Base-by-base conservation (phyloP, 305 asterid species). In the Euphrasia arctica region DNA sequence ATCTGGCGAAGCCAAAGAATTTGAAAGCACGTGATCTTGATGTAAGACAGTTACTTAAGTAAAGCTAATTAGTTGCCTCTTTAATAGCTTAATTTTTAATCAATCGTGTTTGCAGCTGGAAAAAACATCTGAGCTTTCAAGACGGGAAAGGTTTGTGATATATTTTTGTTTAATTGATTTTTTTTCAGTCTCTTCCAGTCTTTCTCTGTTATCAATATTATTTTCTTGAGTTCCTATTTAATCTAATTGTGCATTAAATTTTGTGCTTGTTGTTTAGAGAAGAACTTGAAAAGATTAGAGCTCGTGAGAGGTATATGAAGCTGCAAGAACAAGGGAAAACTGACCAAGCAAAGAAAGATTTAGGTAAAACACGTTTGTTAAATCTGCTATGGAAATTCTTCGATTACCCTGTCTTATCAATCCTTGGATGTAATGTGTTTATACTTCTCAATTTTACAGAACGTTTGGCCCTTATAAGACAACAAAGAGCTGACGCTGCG, bases 301-400 rank as follows among this genome's bases (percentile, higher is more conserved):
- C 98, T 58, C 98, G 88, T 68, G 98, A 92, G 68, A 82, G 96
- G 83, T 92, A 89, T 74, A 92, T 92, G 98, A 84, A 71, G 87
- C 85, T 92, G 68, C 98, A 89, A 81, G 98, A 92, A 75, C 97
- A 92, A 82, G 98, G 98, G 62, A 92, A 92, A 81, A 92, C 98
- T 4, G 98, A 92, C 0, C 95, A 87, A 76, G 87, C 98, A 34
- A 87, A 56, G 85, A 92, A 92, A 74, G 98, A 92, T 81, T 79
- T 92, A 82, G 98, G 98, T 89, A 79, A 72, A 48, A 39, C 31
- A 52, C 9, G 1, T n/a, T 60, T 29, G 25, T 39, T 39, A 58
- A 58, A 31, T 34, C 29, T 63, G 14, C 63, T 61, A 59, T 18
- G 12, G 22, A n/a, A 22, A 3, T 48, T 48, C 52, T 1, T 3